phyloP scores from a whole-genome alignment of 1,139 yeast species.

The Petasospora fabianii region DNA sequence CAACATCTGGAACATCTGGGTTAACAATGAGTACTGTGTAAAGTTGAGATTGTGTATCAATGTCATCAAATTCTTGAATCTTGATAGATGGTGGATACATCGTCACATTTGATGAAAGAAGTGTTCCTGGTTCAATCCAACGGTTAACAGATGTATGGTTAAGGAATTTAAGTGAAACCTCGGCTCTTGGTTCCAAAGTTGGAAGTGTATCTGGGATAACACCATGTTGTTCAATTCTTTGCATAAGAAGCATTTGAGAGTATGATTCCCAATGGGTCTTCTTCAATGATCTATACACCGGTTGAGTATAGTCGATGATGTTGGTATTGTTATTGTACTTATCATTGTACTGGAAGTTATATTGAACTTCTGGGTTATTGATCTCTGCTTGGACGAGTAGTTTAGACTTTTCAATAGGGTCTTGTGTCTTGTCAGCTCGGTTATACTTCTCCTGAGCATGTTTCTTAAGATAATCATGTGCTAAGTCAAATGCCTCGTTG shows the following conservation, averaged over 20 bases:
- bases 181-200: conserved; percentile 78
- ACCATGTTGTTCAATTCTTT: conserved; percentile 79
- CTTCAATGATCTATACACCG: conserved; percentile 72
- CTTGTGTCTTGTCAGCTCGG: conserved; percentile 21
- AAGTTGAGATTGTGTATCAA: conserved; percentile 38
- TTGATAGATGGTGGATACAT: conserved; percentile 69
- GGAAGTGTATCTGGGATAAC: conserved; percentile 95
- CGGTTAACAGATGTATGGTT: conserved; percentile 59
- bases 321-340: conserved; percentile 37
- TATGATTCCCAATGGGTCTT: conserved; percentile 68
- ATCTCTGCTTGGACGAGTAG: conserved; percentile 54
- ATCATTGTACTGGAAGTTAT: conserved; percentile 48
- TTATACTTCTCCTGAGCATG: conserved; percentile 34
- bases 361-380: conserved; percentile 78
- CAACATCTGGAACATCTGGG: conserved; percentile 86
- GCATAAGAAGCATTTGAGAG: conserved; percentile 73
- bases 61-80: conserved; percentile 68
- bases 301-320: conserved; percentile 62
- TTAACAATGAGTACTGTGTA: conserved; percentile 82
- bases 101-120: conserved; percentile 71
- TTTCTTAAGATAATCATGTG: conserved; percentile 56
- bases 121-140: conserved; percentile 77
- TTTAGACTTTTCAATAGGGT: conserved; percentile 31
- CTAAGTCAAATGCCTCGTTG: conserved; percentile 67
- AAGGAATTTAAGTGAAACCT: conserved; percentile 68